Percentiles rank a stretch among this genome's conserved stretches.
These are phyloP conservation scores for Kalmusia sp. DNA, from an alignment of 2,329 filamentous ascomycete species.

Conservation along the genomic window DNA sequence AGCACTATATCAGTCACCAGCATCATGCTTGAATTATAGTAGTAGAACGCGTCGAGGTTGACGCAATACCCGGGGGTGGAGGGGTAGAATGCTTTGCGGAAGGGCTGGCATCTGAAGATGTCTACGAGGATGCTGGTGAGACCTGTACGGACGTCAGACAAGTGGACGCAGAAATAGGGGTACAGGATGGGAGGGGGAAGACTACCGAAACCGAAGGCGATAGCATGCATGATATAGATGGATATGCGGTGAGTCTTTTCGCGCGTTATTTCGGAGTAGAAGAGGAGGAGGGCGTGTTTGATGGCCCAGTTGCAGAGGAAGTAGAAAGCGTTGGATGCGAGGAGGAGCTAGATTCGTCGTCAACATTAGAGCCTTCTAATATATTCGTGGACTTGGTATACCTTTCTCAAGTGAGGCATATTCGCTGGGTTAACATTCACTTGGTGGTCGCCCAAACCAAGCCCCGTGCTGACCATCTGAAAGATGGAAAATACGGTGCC, in stretches of 20 bases:
- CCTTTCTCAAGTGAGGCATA: conserved; percentile 22
- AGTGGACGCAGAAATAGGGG: too few relatives aligned
- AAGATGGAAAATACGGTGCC: conserved; percentile 32
- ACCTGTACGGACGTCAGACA: too few relatives aligned
- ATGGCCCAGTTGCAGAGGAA: conserved; percentile 50
- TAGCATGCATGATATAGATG: conserved; percentile 43
- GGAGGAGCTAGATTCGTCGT: conserved; percentile 18
- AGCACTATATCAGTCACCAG: conserved; percentile 47
- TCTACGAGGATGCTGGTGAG: conserved; percentile 41
- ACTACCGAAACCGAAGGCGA: conserved; percentile 41
- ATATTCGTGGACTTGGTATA: conserved; percentile 9
- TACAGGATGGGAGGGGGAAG: too few relatives aligned
- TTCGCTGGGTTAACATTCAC: conserved; percentile 15
- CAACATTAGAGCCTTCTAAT: not conserved
- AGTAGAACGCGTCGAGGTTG: conserved; percentile 44
- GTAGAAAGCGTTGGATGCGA: conserved; percentile 44
- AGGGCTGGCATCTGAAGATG: conserved; percentile 46
- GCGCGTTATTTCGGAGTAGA: conserved; percentile 48
- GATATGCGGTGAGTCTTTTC: conserved; percentile 27
- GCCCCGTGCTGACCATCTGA: conserved; percentile 30
- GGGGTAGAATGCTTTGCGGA: conserved; percentile 41
- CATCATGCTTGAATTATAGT: conserved; percentile 47
- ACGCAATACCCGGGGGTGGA: conserved; percentile 40
- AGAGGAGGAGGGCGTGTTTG: conserved; percentile 49
- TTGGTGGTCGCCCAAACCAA: conserved; percentile 29